phyloP scores from a whole-genome alignment of 768 basidiomycete genomes.

The Mycena latifolia region DNA sequence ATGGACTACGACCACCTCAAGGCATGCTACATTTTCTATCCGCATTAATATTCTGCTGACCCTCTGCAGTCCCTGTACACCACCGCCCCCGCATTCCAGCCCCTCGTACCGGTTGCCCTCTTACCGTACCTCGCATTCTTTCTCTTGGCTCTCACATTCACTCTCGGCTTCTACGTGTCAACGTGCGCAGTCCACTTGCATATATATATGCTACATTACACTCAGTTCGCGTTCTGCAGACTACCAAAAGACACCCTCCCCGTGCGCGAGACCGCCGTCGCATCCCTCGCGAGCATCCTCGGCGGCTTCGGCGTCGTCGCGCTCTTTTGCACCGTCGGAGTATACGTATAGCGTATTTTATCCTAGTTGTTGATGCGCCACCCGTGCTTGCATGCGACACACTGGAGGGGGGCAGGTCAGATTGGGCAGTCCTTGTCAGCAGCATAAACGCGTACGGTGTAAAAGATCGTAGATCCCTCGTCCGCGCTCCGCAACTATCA shows the following conservation, averaged over 20 bases:
- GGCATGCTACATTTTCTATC: slow-evolving; percentile 43
- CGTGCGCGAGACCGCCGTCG: slow-evolving; percentile 76
- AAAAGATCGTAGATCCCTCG: slow-evolving; percentile 95
- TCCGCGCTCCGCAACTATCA: slow-evolving; percentile 87
- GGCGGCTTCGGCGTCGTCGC: slow-evolving; percentile 93
- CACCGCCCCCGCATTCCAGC: slow-evolving; percentile 76
- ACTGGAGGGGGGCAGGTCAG: slow-evolving; percentile 55
- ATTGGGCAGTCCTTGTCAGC: slow-evolving; percentile 9
- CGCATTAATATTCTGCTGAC: slow-evolving; percentile 11
- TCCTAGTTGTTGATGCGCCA: slow-evolving; percentile 87
- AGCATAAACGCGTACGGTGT: slow-evolving; percentile 72
- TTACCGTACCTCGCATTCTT: slow-evolving; percentile 83
- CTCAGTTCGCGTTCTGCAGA: slow-evolving; percentile 54
- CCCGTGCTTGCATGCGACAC: slow-evolving; percentile 79
- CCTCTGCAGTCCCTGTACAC: slow-evolving; percentile 69
- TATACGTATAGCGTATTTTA: slow-evolving; percentile 85
- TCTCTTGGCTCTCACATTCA: slow-evolving; percentile 81
- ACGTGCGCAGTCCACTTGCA: slow-evolving; percentile 65
- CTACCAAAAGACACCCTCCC: slow-evolving; percentile 79
- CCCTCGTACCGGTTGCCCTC: slow-evolving; percentile 72
- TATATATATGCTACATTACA: slow-evolving; percentile 4
- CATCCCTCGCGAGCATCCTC: slow-evolving; percentile 78
- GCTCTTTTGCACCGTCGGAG: slow-evolving; percentile 88
- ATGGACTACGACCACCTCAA: slow-evolving; percentile 72
- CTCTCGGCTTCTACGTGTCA: slow-evolving; percentile 91